Evolutionary conservation across 768 basidiomycete genomes (phyloP), one percentile per base, ranked within the genome.

Genomic region (Pulveroboletus sp.): DNA sequence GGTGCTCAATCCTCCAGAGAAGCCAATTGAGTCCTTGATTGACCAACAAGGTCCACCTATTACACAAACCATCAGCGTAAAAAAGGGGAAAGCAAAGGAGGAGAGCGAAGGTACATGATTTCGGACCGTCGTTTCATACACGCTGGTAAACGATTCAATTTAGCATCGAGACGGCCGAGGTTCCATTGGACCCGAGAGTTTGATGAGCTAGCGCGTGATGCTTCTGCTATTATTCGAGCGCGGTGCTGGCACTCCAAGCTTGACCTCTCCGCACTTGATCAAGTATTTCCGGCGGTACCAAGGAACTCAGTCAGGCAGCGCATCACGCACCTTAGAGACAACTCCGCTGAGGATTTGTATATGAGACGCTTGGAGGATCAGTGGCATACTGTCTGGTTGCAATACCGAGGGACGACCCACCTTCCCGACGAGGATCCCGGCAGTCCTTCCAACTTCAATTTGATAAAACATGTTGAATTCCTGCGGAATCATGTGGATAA

Each of bases 181-280:
- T 91, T 92, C 62, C 80, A 81, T 40, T 98, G 92, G 93, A 90
- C 80, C 46, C 68, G 77, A 34, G 90, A 94, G 42, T 91, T 85
- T 47, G 93, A 97, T 47, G 95, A 98, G 51, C 77, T 94, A 33
- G 85, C 87, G 21, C 80, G 87, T 45, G 95, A 98, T 61, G 85
- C 86, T 1, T 84, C 82, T 39, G 86, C 81, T 11, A 84, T 98
- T 54, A 80, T 97, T 49, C 80, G 80, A 57, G 86, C 85, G 31
- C 85, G 94, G 14, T 87, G 86, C 60, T 78, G 87, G 33, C 63
- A 71, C 49, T 69, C 78, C 29, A 77, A 81, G 48, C 72, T 88
- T 43, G 85, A 90, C 55, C 85, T 85, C 75, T 75, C 73, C 14
- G 86, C 86, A 8, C 75, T 91, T 43, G 81, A 82, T 49, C 85